A percentile compares a stretch with the other conserved stretches of the same genome.
phyloP scores from a whole-genome alignment of 225 moss, liverwort and hornwort species.

The Sphagnum tenellum region DNA sequence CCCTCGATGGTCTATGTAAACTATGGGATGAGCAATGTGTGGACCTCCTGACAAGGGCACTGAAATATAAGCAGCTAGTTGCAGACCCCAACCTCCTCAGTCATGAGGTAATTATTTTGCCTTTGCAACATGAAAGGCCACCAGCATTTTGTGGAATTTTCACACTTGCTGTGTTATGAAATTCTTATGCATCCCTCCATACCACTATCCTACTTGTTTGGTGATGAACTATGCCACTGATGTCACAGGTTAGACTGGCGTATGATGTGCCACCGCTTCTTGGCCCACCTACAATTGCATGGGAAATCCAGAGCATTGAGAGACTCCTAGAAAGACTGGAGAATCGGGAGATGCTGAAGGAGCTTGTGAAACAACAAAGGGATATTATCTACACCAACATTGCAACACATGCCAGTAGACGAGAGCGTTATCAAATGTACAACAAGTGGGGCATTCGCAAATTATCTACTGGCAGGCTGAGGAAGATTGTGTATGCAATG shows the following conservation, averaged over 20 bases:
- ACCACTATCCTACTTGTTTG: too few relatives aligned
- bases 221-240: too few relatives aligned
- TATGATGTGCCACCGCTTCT: slow-evolving; percentile 27
- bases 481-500: slow-evolving; percentile 41
- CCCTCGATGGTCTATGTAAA: slow-evolving; percentile 42
- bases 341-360: slow-evolving; percentile 28
- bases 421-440: slow-evolving; percentile 41
- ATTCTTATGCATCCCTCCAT: too few relatives aligned
- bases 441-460: slow-evolving; percentile 44
- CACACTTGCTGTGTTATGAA: too few relatives aligned
- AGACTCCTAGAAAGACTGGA: slow-evolving; percentile 35
- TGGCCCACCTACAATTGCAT: slow-evolving; percentile 29
- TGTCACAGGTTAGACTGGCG: slow-evolving; percentile 18
- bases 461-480: slow-evolving; percentile 44
- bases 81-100: slow-evolving; percentile 28
- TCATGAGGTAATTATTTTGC: slow-evolving; percentile 23
- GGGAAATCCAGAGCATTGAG: slow-evolving; percentile 46
- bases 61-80: slow-evolving; percentile 45
- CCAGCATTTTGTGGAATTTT: too few relatives aligned
- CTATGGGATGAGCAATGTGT: slow-evolving; percentile 39
- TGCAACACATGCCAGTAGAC: slow-evolving; percentile 43
- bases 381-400: slow-evolving; percentile 49
- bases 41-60: slow-evolving; percentile 39
- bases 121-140: too few relatives aligned
- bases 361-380: slow-evolving; percentile 42